Evolutionary conservation across 805 yeast genomes (phyloP).

Genomic region (Saturnispora zaruensis): DNA sequence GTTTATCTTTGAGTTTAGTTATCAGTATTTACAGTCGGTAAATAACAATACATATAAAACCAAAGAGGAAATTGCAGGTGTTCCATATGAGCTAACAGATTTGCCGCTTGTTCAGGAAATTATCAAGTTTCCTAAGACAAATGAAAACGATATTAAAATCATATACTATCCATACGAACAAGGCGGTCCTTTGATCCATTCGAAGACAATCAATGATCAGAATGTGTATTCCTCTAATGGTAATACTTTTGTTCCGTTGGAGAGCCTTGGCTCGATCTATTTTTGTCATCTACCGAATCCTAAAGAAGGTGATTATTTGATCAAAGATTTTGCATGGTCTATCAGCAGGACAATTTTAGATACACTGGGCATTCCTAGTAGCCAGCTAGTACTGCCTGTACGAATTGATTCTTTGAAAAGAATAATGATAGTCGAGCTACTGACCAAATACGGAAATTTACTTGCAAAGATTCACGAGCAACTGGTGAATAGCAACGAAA

Average conservation of each 20-base stretch:
- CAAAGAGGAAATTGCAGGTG: constrained; percentile 13
- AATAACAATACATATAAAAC: background rate
- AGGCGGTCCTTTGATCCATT: constrained; percentile 16
- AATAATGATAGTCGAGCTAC: constrained; percentile 9
- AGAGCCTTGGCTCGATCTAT: constrained; percentile 23
- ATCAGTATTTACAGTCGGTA: background rate
- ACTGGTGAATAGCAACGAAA: background rate
- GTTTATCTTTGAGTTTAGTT: constrained; percentile 4
- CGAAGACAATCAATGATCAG: constrained; percentile 14
- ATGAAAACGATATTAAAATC: constrained; percentile 10
- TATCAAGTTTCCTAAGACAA: background rate
- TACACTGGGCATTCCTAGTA: constrained; percentile 16
- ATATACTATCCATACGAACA: constrained; percentile 22
- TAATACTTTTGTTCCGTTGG: constrained; percentile 17
- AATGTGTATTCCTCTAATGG: constrained; percentile 14
- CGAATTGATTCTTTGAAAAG: constrained; percentile 20
- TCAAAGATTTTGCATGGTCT: constrained; percentile 21
- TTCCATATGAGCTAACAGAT: constrained; percentile 20
- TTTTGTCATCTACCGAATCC: constrained; percentile 17
- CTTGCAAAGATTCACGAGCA: background rate
- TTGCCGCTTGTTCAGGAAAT: constrained; percentile 18
- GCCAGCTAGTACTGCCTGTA: constrained; percentile 18
- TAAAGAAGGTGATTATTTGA: no score
- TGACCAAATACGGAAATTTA: constrained; percentile 6
- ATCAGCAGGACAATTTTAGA: constrained; percentile 19